A percentile compares a stretch with the other conserved stretches of the same genome.
Evolutionary conservation across 2,329 filamentous ascomycete genomes (phyloP).

Genomic region (Shiraia sp.): DNA sequence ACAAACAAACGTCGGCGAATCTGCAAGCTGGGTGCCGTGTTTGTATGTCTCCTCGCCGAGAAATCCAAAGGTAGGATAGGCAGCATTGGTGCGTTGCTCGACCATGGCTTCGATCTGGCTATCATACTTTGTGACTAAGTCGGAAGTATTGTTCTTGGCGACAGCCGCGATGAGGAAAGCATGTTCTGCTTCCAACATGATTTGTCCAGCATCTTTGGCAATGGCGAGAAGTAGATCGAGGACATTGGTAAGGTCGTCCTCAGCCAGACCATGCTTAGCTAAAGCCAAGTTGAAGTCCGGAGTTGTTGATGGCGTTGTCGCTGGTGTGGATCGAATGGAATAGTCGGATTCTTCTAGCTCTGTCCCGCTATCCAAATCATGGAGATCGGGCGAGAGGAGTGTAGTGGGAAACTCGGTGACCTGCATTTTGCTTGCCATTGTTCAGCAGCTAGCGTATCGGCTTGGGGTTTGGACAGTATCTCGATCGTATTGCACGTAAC

Average conservation of each 20-base stretch:
- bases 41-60: constrained; percentile 45
- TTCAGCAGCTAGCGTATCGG: not conserved
- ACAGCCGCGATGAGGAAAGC: constrained; percentile 20
- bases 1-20: constrained; percentile 41
- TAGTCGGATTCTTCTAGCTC: constrained; percentile 9
- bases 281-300: constrained; percentile 18
- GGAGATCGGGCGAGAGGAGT: not conserved
- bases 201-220: constrained; percentile 33
- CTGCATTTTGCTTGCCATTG: not conserved
- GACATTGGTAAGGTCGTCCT: constrained; percentile 15
- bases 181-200: constrained; percentile 40
- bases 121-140: constrained; percentile 61
- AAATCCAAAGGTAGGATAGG: constrained; percentile 52
- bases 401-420: not conserved
- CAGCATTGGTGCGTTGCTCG: constrained; percentile 44
- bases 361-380: constrained; percentile 4
- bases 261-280: constrained; percentile 19
- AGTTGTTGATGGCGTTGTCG: constrained; percentile 12
- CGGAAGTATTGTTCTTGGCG: constrained; percentile 48
- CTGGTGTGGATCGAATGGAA: constrained; percentile 9
- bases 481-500: not conserved
- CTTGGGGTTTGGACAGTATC: not conserved
- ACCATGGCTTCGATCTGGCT: constrained; percentile 58
- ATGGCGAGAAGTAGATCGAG: constrained; percentile 26
- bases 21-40: constrained; percentile 32